phyloP scores from a whole-genome alignment of 768 basidiomycete genomes.

The Phanerochaete carnosa region DNA sequence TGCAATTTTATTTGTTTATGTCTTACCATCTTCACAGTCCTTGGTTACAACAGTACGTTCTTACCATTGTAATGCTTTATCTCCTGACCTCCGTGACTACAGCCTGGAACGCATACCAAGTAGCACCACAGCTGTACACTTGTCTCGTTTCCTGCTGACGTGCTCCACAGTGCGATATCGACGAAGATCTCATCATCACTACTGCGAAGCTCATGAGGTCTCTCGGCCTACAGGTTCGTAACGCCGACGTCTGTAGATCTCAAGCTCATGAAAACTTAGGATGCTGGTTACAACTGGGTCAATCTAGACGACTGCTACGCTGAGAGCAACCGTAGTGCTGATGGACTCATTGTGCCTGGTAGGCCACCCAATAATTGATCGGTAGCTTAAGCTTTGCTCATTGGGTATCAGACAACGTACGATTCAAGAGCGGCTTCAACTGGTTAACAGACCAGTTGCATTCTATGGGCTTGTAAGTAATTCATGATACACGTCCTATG shows the following conservation, averaged over 20 bases:
- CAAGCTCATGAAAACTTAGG: conserved; percentile 21
- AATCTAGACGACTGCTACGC: conserved; percentile 66
- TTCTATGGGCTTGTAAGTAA: conserved; percentile 48
- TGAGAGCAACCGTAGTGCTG: conserved; percentile 45
- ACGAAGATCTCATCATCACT: conserved; percentile 48
- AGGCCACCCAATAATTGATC: background rate
- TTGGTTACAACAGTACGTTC: conserved; percentile 61
- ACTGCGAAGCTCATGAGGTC: conserved; percentile 48
- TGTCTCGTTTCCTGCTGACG: background rate
- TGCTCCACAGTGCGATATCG: conserved; percentile 49
- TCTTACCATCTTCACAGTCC: conserved; percentile 30
- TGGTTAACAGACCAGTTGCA: conserved; percentile 51
- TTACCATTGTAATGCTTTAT: conserved; percentile 4
- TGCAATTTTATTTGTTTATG: background rate
- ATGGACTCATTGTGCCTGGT: conserved; percentile 54
- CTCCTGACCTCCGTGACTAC: background rate
- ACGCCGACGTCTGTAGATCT: background rate
- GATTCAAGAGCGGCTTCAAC: conserved; percentile 60
- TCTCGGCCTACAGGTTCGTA: conserved; percentile 37
- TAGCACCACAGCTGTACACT: conserved; percentile 22
- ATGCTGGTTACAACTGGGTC: conserved; percentile 53
- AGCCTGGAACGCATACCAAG: conserved; percentile 72
- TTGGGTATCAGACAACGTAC: conserved; percentile 35
- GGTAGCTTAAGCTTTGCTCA: background rate
- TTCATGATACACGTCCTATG: background rate